phyloP scores from a whole-genome alignment of 2,329 filamentous ascomycete genomes.

The Aspergillus neoniger region DNA sequence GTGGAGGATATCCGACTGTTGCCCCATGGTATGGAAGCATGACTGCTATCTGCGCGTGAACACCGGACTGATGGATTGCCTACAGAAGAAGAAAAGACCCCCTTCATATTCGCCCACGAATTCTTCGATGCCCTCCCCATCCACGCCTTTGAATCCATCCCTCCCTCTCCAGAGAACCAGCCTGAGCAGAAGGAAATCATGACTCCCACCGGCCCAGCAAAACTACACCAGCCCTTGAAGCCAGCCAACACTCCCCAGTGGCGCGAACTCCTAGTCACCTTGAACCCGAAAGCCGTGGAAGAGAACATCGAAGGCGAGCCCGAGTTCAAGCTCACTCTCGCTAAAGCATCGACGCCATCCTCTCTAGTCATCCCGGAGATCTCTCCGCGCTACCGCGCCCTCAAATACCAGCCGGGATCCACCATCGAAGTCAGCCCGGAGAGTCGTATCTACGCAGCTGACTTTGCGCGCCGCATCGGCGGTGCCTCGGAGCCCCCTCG shows the following conservation, averaged over 20 bases:
- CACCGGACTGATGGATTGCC: neutral
- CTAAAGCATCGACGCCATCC: slow-evolving; percentile 74
- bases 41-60: neutral
- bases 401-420: slow-evolving; percentile 68
- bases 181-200: slow-evolving; percentile 50
- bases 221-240: slow-evolving; percentile 45
- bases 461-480: slow-evolving; percentile 84
- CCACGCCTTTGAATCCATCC: slow-evolving; percentile 83
- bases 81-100: slow-evolving; percentile 67
- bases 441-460: slow-evolving; percentile 73
- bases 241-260: slow-evolving; percentile 61
- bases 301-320: slow-evolving; percentile 56
- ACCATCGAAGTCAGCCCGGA: slow-evolving; percentile 91
- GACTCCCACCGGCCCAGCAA: slow-evolving; percentile 52
- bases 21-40: slow-evolving; percentile 59
- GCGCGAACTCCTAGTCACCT: slow-evolving; percentile 79
- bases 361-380: slow-evolving; percentile 81
- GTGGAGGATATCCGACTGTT: slow-evolving; percentile 85
- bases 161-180: slow-evolving; percentile 49
- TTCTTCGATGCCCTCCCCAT: slow-evolving; percentile 98
- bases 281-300: slow-evolving; percentile 60
- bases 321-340: slow-evolving; percentile 85
- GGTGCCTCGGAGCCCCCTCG: slow-evolving; percentile 53
- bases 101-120: slow-evolving; percentile 95
- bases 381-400: slow-evolving; percentile 73